These are phyloP conservation scores for Omphalotus guepiniiformis DNA, from an alignment of 768 basidiomycete genomes.

Conservation along the genomic window DNA sequence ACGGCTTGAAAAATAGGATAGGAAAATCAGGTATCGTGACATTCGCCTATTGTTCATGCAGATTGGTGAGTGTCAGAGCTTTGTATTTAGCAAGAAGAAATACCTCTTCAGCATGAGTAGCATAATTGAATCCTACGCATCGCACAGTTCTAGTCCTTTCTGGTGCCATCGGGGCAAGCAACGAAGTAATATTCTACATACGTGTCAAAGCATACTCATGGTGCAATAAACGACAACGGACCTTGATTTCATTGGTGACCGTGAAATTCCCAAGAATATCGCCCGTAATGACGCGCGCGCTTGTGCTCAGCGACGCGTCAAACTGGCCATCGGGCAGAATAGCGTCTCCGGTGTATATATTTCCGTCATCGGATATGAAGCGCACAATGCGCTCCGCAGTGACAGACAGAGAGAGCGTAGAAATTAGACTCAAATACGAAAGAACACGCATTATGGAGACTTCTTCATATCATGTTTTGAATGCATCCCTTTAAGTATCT, in stretches of 20 bases:
- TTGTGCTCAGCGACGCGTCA: conserved; percentile 22
- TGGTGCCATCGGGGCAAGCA: conserved; percentile 30
- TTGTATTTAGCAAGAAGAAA: conserved; percentile 14
- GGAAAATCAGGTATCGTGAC: conserved; percentile 32
- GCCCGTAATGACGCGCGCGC: conserved; percentile 21
- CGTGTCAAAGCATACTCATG: background rate
- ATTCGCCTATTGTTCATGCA: conserved; percentile 20
- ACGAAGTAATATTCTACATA: conserved; percentile 26
- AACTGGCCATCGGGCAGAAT: conserved; percentile 17
- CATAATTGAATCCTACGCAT: conserved; percentile 34
- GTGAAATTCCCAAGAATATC: conserved; percentile 23
- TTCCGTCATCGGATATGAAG: conserved; percentile 23
- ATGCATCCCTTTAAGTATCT: no score
- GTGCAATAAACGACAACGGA: conserved; percentile 6
- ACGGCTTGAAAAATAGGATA: conserved; percentile 33
- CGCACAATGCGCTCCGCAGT: conserved; percentile 24
- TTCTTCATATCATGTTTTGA: no score
- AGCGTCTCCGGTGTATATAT: conserved; percentile 25
- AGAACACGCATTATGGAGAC: conserved; percentile 5
- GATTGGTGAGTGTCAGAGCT: no score
- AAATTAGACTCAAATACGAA: background rate
- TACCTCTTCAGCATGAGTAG: conserved; percentile 21
- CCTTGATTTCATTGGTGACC: conserved; percentile 28
- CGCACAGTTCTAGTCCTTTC: conserved; percentile 31
- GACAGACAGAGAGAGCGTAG: conserved; percentile 7